These are phyloP conservation scores for Cucurbita moschata DNA, from an alignment of 306 rosid species.

Conservation along the genomic window DNA sequence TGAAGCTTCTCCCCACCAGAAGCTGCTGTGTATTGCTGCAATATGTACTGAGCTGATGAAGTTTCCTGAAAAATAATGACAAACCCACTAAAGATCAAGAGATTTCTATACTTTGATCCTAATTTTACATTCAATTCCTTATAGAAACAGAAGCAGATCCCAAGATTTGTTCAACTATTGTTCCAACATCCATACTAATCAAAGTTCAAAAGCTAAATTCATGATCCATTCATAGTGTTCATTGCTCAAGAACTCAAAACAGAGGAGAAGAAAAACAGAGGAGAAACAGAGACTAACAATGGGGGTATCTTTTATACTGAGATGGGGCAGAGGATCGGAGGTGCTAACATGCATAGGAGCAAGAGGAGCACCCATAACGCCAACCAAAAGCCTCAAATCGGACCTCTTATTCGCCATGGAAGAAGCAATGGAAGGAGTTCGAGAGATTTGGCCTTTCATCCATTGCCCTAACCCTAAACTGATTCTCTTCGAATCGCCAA, in stretches of 20 bases:
- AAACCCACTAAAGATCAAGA: not conserved
- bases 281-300: conserved; percentile 38
- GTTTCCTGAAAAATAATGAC: conserved; percentile 49
- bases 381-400: conserved; percentile 84
- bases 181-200: not conserved
- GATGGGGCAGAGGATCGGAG: conserved; percentile 75
- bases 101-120: not conserved
- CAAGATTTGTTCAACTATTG: not conserved
- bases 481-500: conserved; percentile 49
- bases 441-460: conserved; percentile 76
- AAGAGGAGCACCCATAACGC: conserved; percentile 96
- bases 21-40: conserved; percentile 93
- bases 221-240: not conserved
- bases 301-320: conserved; percentile 88
- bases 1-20: conserved; percentile 91
- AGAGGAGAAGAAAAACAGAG: not conserved
- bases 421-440: conserved; percentile 46
- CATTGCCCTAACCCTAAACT: conserved; percentile 81
- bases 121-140: not conserved
- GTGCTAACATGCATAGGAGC: conserved; percentile 73
- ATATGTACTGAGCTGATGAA: conserved; percentile 93
- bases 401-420: conserved; percentile 50
- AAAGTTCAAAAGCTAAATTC: not conserved
- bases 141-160: not conserved
- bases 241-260: not conserved